Evolutionary conservation across 306 rosid species (phyloP).

Genomic region (Fragaria nilgerrensis): DNA sequence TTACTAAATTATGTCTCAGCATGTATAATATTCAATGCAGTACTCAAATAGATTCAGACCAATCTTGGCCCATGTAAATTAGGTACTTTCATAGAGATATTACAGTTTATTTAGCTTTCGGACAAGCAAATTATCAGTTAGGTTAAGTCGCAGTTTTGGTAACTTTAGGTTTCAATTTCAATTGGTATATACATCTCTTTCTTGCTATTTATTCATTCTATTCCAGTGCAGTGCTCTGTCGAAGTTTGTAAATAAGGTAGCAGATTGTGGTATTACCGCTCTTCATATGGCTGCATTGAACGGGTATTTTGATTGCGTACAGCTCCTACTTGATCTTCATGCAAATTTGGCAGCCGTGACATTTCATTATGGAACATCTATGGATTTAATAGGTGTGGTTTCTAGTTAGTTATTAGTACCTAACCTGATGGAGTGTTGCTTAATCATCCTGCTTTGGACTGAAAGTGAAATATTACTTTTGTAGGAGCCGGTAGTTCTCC

Average conservation of each 20-base stretch:
- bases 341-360: slow-evolving; percentile 70
- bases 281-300: slow-evolving; percentile 95
- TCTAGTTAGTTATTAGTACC: slow-evolving; percentile 5
- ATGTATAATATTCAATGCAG: neutral
- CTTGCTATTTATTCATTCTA: slow-evolving; percentile 60
- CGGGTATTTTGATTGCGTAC: slow-evolving; percentile 86
- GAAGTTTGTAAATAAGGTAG: slow-evolving; percentile 87
- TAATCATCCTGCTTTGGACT: slow-evolving; percentile 18
- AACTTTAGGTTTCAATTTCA: slow-evolving; percentile 8
- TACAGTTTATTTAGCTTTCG: neutral
- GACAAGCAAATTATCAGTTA: neutral
- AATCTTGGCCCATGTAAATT: neutral
- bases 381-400: slow-evolving; percentile 85
- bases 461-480: slow-evolving; percentile 13
- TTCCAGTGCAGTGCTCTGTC: slow-evolving; percentile 88
- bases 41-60: neutral
- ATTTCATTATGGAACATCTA: slow-evolving; percentile 83
- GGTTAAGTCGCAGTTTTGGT: slow-evolving; percentile 1
- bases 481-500: slow-evolving; percentile 98
- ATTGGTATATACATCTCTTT: slow-evolving; percentile 33
- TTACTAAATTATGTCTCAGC: neutral
- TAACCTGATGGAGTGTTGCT: slow-evolving; percentile 18
- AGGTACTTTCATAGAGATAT: neutral
- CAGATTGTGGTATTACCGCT: slow-evolving; percentile 94
- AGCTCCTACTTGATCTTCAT: slow-evolving; percentile 79